Evolutionary conservation across 352 stramenopile species (phyloP), one percentile per base, ranked within the genome.

Genomic region (Pythium pyrilobum): DNA sequence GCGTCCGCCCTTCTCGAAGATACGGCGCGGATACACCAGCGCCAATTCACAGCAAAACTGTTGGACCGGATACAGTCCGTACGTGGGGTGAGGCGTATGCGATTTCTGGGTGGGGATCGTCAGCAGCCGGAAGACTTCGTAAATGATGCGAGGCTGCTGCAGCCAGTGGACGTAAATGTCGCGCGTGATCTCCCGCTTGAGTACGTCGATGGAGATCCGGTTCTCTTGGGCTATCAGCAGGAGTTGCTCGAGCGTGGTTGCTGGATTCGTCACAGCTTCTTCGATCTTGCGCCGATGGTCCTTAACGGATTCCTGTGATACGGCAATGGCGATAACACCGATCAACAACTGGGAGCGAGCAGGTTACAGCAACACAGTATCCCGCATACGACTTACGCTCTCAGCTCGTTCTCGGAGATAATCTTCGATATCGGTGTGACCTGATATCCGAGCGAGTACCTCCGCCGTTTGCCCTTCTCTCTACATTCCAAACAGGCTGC

Each of bases 31-130:
- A 57, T 94, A 94, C 70, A 71, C 87, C 37, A 91, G 29, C 5
- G 80, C 75, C 16, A 94, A 59, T 46, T 94, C 81, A 48, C 81
- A 88, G 56, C 84, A 94, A 50, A 94, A 92, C 57, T 92, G 75
- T 52, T 94, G 84, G 10, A 87, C 62, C 28, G 79, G 87, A 60
- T 92, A 94, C 37, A 80, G 77, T 13, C 84, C 84, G 48, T 94
- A 94, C n/a, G 73, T 71, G 5, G 77, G 66, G 42, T 94, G 81
- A 3, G 71, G 66, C 0, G 53, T 59, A n/a, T 74, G 61, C n/a
- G 61, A 53, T 9, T 69, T 72, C 25, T 66, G 29, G 0, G 61
- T 64, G 1, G 71, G 63, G n/a, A 75, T 41, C 21, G 84, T 92
- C 13, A 94, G 48, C 12, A 91, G 56, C 11, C 65, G 70, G 56